phyloP scores from a whole-genome alignment of 2,329 filamentous ascomycete genomes.

The Fusarium miscanthi region DNA sequence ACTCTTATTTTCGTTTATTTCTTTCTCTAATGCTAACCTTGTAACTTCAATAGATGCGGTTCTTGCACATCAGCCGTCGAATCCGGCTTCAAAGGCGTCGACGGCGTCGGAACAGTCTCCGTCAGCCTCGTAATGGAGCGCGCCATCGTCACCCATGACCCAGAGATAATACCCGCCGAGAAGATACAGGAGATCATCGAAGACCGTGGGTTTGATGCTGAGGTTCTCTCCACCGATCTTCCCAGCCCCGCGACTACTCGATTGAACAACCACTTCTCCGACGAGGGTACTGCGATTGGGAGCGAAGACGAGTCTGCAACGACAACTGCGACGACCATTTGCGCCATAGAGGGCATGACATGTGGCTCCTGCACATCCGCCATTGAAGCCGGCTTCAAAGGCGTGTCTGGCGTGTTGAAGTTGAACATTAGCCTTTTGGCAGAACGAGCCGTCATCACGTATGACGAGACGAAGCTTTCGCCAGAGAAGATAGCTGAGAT shows the following conservation, averaged over 20 bases:
- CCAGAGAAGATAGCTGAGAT: constrained; percentile 67
- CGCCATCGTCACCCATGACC: constrained; percentile 92
- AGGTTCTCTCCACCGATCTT: constrained; percentile 83
- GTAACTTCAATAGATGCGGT: constrained; percentile 74
- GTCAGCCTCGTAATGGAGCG: constrained; percentile 95
- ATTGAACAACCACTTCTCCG: neutral
- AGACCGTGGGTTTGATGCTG: constrained; percentile 90
- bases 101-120: constrained; percentile 86
- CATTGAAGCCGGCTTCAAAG: constrained; percentile 82
- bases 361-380: constrained; percentile 91
- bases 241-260: constrained; percentile 59
- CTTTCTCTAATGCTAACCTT: constrained; percentile 43
- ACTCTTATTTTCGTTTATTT: neutral
- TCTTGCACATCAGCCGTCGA: constrained; percentile 95
- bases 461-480: constrained; percentile 68
- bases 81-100: constrained; percentile 83
- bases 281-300: neutral
- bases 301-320: neutral
- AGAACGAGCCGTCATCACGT: constrained; percentile 84
- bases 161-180: constrained; percentile 76
- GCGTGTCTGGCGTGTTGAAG: constrained; percentile 73
- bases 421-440: constrained; percentile 87
- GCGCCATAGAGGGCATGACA: constrained; percentile 89
- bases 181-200: constrained; percentile 87
- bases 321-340: constrained; percentile 68